Conservation (phyloP, 257 asterid species). For the Solanum etuberosum region DNA sequence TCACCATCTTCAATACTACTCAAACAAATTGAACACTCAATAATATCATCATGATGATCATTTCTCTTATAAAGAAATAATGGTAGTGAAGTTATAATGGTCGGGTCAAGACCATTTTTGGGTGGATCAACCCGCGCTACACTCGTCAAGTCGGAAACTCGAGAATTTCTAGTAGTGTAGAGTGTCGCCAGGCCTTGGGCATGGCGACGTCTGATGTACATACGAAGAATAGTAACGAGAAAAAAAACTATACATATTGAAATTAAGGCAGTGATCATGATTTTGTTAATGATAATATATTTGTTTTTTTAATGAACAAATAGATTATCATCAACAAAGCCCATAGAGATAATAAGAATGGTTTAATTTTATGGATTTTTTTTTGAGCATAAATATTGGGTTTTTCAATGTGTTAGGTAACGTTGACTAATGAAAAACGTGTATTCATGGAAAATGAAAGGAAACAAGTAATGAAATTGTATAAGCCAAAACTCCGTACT, state of each 20-base stretch:
- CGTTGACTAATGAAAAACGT: background rate
- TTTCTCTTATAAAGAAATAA: constrained; percentile 17
- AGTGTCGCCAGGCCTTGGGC: constrained; percentile 29
- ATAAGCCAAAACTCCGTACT: background rate
- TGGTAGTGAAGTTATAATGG: constrained; percentile 45
- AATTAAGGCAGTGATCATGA: constrained; percentile 54
- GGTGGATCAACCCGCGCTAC: constrained; percentile 26
- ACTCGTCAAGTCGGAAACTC: constrained; percentile 17
- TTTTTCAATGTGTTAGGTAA: background rate
- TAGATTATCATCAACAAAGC: constrained; percentile 3
- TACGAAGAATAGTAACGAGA: constrained; percentile 41
- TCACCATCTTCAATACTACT: constrained; percentile 60
- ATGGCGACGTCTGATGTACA: constrained; percentile 59
- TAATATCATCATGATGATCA: background rate
- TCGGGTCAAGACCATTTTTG: constrained; percentile 47
- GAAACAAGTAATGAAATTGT: background rate
- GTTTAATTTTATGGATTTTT: background rate
- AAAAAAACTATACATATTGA: constrained; percentile 45
- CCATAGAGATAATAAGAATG: constrained; percentile 17
- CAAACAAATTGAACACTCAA: constrained; percentile 74
- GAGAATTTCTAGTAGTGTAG: background rate
- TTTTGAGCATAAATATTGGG: background rate
- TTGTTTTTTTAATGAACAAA: background rate
- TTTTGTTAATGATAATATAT: constrained; percentile 32
- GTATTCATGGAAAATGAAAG: background rate